A percentile compares a stretch with the other conserved stretches of the same genome.
Evolutionary conservation across 352 stramenopile species (phyloP).

Genomic region (Globisporangium apiculatum): DNA sequence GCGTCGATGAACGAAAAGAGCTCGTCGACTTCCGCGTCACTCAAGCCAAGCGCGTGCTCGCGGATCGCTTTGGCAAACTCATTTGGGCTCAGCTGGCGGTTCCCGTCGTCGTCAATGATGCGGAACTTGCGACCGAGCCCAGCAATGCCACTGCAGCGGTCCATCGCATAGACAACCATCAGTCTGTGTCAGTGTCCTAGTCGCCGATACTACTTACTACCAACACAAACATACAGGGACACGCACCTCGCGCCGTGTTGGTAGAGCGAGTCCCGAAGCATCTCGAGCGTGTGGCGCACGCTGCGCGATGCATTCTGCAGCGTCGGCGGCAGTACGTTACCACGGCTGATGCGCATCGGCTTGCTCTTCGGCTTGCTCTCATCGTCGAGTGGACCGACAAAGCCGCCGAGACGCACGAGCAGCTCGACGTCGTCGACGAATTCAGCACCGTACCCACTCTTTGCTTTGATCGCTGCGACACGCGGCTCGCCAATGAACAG

Average conservation of each 20-base stretch:
- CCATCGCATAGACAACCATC: neutral
- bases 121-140: slow-evolving; percentile 80
- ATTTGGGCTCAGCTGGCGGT: slow-evolving; percentile 55
- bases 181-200: neutral
- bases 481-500: slow-evolving; percentile 76
- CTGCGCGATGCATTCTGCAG: slow-evolving; percentile 48
- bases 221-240: neutral
- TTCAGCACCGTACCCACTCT: slow-evolving; percentile 56
- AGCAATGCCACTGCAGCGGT: slow-evolving; percentile 41
- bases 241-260: slow-evolving; percentile 56
- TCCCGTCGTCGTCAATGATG: slow-evolving; percentile 87
- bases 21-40: slow-evolving; percentile 43
- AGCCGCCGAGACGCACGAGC: slow-evolving; percentile 48
- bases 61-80: slow-evolving; percentile 79
- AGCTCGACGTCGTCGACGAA: slow-evolving; percentile 50
- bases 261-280: slow-evolving; percentile 65
- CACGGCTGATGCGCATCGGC: slow-evolving; percentile 50
- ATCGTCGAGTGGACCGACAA: slow-evolving; percentile 10
- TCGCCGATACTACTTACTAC: too few species aligned
- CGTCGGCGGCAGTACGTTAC: slow-evolving; percentile 62
- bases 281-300: slow-evolving; percentile 54
- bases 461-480: slow-evolving; percentile 67
- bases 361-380: slow-evolving; percentile 36
- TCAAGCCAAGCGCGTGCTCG: slow-evolving; percentile 58
- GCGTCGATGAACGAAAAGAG: slow-evolving; percentile 83